A percentile compares a stretch with the other conserved stretches of the same genome.
These are phyloP conservation scores for Cicer cuneatum DNA, from an alignment of 306 rosid species.

Conservation along the genomic window DNA sequence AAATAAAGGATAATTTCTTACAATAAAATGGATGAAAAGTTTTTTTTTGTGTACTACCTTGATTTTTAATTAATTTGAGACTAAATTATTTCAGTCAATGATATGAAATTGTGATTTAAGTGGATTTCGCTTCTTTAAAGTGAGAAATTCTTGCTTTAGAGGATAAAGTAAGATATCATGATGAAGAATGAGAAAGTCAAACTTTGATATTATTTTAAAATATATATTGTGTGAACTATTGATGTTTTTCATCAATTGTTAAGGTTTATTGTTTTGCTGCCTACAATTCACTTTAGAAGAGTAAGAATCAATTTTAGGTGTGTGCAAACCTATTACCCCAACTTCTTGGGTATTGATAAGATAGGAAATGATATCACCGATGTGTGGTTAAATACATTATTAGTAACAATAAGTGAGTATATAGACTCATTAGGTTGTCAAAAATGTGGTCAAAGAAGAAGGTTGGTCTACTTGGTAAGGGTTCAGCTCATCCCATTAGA, in stretches of 20 bases:
- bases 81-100: not conserved
- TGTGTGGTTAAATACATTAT: slow-evolving; percentile 3
- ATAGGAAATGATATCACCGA: not conserved
- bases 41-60: not conserved
- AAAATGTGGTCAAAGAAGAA: no score
- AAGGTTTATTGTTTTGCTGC: not conserved
- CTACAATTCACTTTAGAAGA: not conserved
- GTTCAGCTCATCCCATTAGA: no score
- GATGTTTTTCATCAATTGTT: no score
- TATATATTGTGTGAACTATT: no score
- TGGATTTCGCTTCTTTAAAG: not conserved
- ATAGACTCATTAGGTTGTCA: not conserved
- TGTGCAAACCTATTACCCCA: not conserved
- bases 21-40: not conserved
- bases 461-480: no score
- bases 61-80: not conserved
- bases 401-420: not conserved
- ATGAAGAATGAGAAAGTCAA: not conserved
- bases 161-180: not conserved
- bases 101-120: not conserved
- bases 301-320: not conserved
- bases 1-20: not conserved
- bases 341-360: not conserved
- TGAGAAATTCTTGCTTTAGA: not conserved
- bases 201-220: not conserved